phyloP scores from a whole-genome alignment of 1,284 basidiomycete genomes.

The Ganoderma boninense region DNA sequence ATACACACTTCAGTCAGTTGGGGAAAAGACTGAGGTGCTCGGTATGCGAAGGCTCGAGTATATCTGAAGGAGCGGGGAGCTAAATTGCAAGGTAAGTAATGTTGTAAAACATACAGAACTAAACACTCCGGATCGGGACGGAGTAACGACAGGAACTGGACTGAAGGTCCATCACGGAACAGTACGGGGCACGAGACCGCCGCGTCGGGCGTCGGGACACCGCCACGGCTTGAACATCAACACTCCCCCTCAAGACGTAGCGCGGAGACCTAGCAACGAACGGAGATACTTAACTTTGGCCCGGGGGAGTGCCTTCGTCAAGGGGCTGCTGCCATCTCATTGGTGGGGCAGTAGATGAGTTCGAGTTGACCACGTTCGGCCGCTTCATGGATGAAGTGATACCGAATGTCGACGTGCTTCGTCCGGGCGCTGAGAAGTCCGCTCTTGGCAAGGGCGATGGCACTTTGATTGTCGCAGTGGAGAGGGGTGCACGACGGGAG shows the following conservation, averaged over 20 bases:
- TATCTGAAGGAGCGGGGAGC: too few relatives aligned
- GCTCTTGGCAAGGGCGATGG: slow-evolving; percentile 41
- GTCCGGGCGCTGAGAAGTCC: slow-evolving; percentile 35
- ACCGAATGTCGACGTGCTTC: slow-evolving; percentile 49
- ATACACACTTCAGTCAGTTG: too few relatives aligned
- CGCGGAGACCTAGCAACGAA: slow-evolving; percentile 1
- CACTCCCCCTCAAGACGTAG: slow-evolving; percentile 16
- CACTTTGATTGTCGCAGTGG: slow-evolving; percentile 43
- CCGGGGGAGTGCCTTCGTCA: slow-evolving; percentile 41
- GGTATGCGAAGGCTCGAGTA: too few relatives aligned
- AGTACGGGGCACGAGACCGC: too few relatives aligned
- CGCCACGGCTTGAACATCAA: too few relatives aligned
- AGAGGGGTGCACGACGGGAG: slow-evolving; percentile 29
- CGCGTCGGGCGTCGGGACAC: too few relatives aligned
- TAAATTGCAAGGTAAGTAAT: too few relatives aligned
- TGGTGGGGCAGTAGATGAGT: slow-evolving; percentile 31
- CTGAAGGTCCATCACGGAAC: too few relatives aligned
- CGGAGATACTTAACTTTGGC: background rate
- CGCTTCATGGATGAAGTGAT: slow-evolving; percentile 45
- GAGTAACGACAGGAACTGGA: too few relatives aligned
- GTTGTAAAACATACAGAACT: too few relatives aligned
- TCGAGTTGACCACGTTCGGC: slow-evolving; percentile 31
- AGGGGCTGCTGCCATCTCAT: slow-evolving; percentile 38
- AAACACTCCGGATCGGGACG: too few relatives aligned
- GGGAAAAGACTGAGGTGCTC: too few relatives aligned